Conservation (phyloP, 2,329 filamentous ascomycete species). For the Xylaria sp. region DNA sequence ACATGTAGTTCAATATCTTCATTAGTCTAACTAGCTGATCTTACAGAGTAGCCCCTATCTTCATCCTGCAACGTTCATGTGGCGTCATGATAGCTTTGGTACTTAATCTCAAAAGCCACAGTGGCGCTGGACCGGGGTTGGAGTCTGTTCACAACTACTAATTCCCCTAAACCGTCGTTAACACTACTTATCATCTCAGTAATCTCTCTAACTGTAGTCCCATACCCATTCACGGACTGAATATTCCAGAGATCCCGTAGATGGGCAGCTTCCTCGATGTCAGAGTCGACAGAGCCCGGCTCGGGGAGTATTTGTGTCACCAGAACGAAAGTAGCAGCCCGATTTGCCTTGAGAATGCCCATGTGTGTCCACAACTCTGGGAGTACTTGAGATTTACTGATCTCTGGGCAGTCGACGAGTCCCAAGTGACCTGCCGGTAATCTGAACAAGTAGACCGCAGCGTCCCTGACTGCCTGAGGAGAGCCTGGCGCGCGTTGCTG, state of each 20-base stretch:
- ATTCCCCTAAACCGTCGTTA: constrained; percentile 42
- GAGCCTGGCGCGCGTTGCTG: constrained; percentile 39
- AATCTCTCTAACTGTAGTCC: constrained; percentile 48
- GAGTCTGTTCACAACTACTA: constrained; percentile 25
- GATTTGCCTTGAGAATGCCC: constrained; percentile 46
- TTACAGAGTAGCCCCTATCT: no score
- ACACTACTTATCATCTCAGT: constrained; percentile 45
- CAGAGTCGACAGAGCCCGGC: constrained; percentile 28
- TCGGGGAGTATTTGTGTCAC: constrained; percentile 20
- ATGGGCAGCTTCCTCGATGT: constrained; percentile 43
- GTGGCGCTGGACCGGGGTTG: background rate
- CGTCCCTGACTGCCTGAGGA: constrained; percentile 47
- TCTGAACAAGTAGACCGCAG: constrained; percentile 49
- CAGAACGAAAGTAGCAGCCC: constrained; percentile 46
- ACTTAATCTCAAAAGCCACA: background rate
- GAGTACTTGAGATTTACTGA: constrained; percentile 24
- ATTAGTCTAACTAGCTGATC: no score
- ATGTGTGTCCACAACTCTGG: constrained; percentile 50
- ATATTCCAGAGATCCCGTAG: constrained; percentile 47
- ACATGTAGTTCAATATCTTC: no score
- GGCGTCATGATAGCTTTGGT: background rate
- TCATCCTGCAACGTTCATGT: background rate
- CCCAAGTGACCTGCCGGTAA: background rate
- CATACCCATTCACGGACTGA: constrained; percentile 48
- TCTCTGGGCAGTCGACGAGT: background rate